Conservation (phyloP, 2,329 filamentous ascomycete species). For the Colletotrichum orbiculare region DNA sequence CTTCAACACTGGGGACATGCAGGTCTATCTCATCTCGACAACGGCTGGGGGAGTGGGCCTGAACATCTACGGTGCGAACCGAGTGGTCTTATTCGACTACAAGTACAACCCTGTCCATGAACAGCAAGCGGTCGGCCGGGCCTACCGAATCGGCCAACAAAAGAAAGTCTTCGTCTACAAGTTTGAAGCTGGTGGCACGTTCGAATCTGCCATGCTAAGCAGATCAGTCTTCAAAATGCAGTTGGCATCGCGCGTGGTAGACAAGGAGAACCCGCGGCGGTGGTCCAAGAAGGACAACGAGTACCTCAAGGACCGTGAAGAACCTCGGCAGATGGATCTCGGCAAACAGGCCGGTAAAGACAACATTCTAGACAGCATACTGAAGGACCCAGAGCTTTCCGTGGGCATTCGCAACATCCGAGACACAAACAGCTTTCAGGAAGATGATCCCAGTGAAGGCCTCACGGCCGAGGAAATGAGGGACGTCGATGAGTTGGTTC, state of each 20-base stretch:
- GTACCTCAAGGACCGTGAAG: slow-evolving; percentile 60
- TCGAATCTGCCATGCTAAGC: slow-evolving; percentile 80
- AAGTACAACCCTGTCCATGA: slow-evolving; percentile 84
- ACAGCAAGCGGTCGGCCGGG: slow-evolving; percentile 86
- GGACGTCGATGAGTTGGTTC: slow-evolving; percentile 59
- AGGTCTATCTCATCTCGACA: slow-evolving; percentile 85
- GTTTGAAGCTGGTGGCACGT: slow-evolving; percentile 81
- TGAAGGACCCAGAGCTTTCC: slow-evolving; percentile 48
- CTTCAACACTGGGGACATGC: slow-evolving; percentile 71
- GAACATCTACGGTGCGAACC: slow-evolving; percentile 85
- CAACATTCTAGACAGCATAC: slow-evolving; percentile 63
- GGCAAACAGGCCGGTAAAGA: slow-evolving; percentile 71
- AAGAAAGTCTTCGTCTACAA: slow-evolving; percentile 89
- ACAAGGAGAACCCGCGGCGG: slow-evolving; percentile 81
- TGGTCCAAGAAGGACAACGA: slow-evolving; percentile 59
- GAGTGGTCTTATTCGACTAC: slow-evolving; percentile 88
- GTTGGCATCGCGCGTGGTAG: slow-evolving; percentile 81
- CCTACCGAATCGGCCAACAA: slow-evolving; percentile 85
- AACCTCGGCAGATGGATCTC: slow-evolving; percentile 63
- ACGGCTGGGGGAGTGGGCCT: slow-evolving; percentile 84
- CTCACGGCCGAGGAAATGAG: slow-evolving; percentile 71
- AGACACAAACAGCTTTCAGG: slow-evolving; percentile 78
- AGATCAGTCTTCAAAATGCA: slow-evolving; percentile 85
- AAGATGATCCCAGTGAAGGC: slow-evolving; percentile 70
- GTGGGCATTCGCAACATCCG: slow-evolving; percentile 66